Conservation (phyloP, 108 stramenopile genomes). For the Nitzschia sp. region DNA sequence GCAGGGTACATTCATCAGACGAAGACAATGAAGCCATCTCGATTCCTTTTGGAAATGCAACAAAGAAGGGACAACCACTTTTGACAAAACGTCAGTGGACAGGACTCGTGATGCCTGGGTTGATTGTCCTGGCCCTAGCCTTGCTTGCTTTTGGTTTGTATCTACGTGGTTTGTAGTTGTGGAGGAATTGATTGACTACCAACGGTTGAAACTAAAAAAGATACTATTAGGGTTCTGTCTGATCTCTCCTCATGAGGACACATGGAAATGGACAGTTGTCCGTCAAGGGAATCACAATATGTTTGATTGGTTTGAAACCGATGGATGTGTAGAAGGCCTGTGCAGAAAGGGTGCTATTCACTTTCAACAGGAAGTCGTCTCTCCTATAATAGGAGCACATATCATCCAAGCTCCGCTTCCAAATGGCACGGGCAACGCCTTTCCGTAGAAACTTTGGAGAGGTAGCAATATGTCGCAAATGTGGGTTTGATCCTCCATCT, state of each 20-base stretch:
- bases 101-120: not conserved
- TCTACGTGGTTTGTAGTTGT: not conserved
- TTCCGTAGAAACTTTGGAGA: conserved; percentile 1
- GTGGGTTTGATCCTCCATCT: not conserved
- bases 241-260: conserved; percentile 19
- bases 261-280: conserved; percentile 20
- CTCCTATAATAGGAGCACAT: conserved; percentile 2
- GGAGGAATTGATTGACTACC: too few relatives aligned
- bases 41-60: not conserved
- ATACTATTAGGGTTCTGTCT: too few relatives aligned
- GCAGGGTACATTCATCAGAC: not conserved
- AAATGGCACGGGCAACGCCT: conserved; percentile 16
- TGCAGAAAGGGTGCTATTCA: conserved; percentile 29
- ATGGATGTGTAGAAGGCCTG: conserved; percentile 31
- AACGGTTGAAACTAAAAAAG: too few relatives aligned
- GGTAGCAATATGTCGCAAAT: conserved; percentile 20
- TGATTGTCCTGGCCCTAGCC: not conserved
- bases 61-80: not conserved
- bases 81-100: not conserved
- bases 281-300: conserved; percentile 14
- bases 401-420: conserved; percentile 14
- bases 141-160: not conserved
- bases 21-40: not conserved
- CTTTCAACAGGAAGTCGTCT: conserved; percentile 22
- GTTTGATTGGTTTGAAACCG: conserved; percentile 21